Conservation (phyloP, 1,284 basidiomycete genomes). For the Ganoderma resinaceum region DNA sequence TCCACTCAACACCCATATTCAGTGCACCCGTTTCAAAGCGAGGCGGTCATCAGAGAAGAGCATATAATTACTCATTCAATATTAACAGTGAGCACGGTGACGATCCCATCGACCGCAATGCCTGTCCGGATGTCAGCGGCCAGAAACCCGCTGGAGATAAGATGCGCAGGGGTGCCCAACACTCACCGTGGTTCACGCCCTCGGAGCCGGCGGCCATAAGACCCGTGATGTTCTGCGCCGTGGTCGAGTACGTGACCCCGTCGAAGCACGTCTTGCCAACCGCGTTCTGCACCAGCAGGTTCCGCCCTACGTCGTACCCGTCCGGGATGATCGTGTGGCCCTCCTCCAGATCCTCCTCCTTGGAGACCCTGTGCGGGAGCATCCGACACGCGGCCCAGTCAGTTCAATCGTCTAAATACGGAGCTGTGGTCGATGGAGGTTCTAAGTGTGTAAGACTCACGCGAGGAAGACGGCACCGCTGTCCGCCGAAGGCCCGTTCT, state of each 20-base stretch:
- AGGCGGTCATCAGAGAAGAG: not conserved
- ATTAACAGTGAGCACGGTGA: conserved; percentile 52
- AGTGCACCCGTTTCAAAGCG: no score
- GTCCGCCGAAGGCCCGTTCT: conserved; percentile 68
- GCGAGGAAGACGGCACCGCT: conserved; percentile 75
- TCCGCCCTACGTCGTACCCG: conserved; percentile 61
- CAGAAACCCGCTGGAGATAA: not conserved
- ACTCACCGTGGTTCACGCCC: conserved; percentile 53
- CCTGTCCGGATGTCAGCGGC: not conserved
- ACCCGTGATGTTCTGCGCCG: conserved; percentile 53
- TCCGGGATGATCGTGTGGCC: conserved; percentile 59
- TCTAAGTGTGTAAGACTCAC: conserved; percentile 48
- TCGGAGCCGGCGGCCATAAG: conserved; percentile 57
- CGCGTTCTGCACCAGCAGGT: conserved; percentile 54
- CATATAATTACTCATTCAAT: conserved; percentile 28
- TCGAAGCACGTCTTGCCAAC: conserved; percentile 49
- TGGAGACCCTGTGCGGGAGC: conserved; percentile 56
- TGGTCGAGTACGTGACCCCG: conserved; percentile 58
- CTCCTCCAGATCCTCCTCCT: conserved; percentile 58
- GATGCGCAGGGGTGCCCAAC: not conserved
- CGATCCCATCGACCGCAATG: conserved; percentile 55
- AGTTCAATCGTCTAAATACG: not conserved
- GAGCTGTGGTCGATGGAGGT: not conserved
- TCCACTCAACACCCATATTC: no score
- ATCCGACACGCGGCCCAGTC: not conserved